Conservation (phyloP, 2,329 filamentous ascomycete genomes). For the Aaosphaeria arxii region DNA sequence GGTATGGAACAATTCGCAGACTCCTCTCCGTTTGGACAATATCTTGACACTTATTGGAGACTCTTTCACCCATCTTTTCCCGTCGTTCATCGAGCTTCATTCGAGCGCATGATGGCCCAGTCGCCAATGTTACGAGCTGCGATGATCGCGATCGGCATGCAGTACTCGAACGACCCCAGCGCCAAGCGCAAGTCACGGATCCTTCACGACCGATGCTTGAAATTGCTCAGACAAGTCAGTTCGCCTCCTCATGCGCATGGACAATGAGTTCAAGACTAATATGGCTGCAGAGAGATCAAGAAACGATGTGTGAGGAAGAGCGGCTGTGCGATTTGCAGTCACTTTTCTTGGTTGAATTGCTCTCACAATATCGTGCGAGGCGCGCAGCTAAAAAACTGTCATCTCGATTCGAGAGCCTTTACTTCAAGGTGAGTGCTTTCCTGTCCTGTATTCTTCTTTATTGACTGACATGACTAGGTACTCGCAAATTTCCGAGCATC, state of each 20-base stretch:
- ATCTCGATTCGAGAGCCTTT: constrained; percentile 36
- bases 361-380: constrained; percentile 41
- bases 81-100: constrained; percentile 42
- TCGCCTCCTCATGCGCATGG: constrained; percentile 10
- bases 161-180: constrained; percentile 34
- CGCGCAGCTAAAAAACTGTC: constrained; percentile 37
- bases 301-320: constrained; percentile 20
- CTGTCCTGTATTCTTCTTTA: not conserved
- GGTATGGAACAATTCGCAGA: constrained; percentile 32
- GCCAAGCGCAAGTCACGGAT: constrained; percentile 35
- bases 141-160: constrained; percentile 44
- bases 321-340: constrained; percentile 44
- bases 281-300: constrained; percentile 19
- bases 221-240: constrained; percentile 32
- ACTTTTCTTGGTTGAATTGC: constrained; percentile 42
- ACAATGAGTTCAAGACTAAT: not conserved
- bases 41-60: constrained; percentile 46
- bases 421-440: constrained; percentile 25
- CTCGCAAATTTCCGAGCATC: constrained; percentile 10
- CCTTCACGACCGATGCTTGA: constrained; percentile 42
- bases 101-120: constrained; percentile 24
- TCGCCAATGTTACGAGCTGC: constrained; percentile 45
- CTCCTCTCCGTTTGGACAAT: constrained; percentile 35
- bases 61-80: constrained; percentile 45
- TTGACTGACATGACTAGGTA: too few relatives aligned